Evolutionary conservation across 1,284 basidiomycete genomes (phyloP), one percentile per base, ranked within the genome.

Genomic region (Marasmius tenuissimus): DNA sequence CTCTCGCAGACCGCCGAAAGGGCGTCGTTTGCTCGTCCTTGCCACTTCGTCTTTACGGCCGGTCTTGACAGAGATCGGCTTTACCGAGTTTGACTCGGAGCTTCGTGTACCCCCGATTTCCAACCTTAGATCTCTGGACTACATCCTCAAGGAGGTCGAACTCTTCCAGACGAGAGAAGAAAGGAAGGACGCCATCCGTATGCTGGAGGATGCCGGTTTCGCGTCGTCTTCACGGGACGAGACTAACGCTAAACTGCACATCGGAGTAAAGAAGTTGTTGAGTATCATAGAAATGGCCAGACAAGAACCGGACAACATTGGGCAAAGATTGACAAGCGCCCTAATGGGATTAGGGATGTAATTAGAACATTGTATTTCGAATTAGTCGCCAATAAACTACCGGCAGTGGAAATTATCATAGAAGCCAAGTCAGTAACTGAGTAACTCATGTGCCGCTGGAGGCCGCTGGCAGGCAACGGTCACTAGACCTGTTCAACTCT

Each of bases 221-320:
- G 85, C 78, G 2, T 64, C 61, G 50, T 67, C 76, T 72, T 72
- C 84, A 7, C 83, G 83, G 16, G 75, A 79, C 34, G 79, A 79
- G 45, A 72, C 77, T 42, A 73, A 74, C 12, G 77, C 80, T 5
- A 78, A 71, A 59, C 67, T 96, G 69, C 88, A 91, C 66, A 90
- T 99, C 59, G 97, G 97, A 5, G 88, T 99, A 70, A 98, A 98
- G 86, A 96, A 94, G 77, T 73, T 99, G 71, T 74, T 99, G 70
- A 95, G 90, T 61, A 85, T 94, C 65, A 85, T 96, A 22, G 97
- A 99, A 81, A 98, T 98, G 96, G 94, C 96, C 48, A 84, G 96
- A 69, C 95, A 98, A 77, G 97, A 96, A 72, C 92, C 92, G 1
- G 87, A 91, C 55, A 87, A 86, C 67, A 87, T 87, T 37, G 91